Base-by-base conservation (phyloP, 108 stramenopile species). In the Fistulifera solaris region DNA sequence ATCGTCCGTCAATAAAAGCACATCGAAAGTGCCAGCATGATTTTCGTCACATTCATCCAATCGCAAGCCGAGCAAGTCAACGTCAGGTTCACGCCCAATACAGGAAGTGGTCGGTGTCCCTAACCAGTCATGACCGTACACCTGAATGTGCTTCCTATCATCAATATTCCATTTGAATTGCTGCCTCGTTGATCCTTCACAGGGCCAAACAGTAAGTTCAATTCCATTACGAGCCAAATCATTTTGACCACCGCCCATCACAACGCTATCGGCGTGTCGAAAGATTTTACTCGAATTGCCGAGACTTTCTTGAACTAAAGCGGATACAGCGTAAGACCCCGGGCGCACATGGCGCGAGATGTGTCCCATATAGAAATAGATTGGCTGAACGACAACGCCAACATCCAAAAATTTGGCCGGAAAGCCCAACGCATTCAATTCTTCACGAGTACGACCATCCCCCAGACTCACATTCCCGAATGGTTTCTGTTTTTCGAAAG, bases 291-390 rank as follows among this genome's bases (percentile, higher is more conserved):
- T 57, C 43, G 64, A 68, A 14, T 74, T 61, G 35, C 63, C 69
- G 27, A 55, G 41, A 7, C 44, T 56, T 40, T 68, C 60, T 14
- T 61, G 70, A 2, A 89, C 80, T 38, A 87, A 42, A 0, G 72
- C 84, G 18, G 56, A 55, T 1, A 89, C 80, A 35, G 83, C 77
- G 18, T 61, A 27, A 2, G 78, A 83, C 16, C 87, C 87, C 0
- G 85, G 85, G 45, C 85, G 68, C 11, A 93, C 77, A 68, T 84
- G 80, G n/a, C 81, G 66, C 11, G 85, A 78, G 43, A 93, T 78
- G 54, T 93, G 91, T 5, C 87, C 87, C 58, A 88, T 86, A 63
- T 85, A 83, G 62, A 77, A 93, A 65, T 79, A 97, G 73, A 94
- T 86, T 40, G 94, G 94, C 68, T 53, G 52, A 7, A 73, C 73